Base-by-base conservation (phyloP, 192 early-diverging fungal species). In the Umbelopsis ramanniana region DNA sequence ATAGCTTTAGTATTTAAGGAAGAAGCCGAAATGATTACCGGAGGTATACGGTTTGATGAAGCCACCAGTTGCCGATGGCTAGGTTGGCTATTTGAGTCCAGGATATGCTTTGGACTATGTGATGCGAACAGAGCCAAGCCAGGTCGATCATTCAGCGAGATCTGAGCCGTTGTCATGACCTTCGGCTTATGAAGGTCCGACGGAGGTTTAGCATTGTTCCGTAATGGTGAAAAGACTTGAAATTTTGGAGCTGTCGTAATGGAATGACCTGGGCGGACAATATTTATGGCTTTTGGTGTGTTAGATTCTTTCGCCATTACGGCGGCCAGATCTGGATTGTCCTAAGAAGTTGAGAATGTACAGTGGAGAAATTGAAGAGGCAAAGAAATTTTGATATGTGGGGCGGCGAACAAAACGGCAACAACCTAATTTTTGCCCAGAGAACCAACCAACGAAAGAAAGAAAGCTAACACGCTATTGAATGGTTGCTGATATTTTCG, bases 251-350 rank as follows among this genome's bases (percentile, higher is more conserved):
- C 57, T 63, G 57, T 33, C 26, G 26, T 63, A 12, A 63, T 63
- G 17, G 57, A 63, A 29, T 29, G 57, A 0, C 29, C 33, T 63
- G 57, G 57, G 7, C 57, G 57, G 57, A 63, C 57, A 63, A 63
- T 63, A 35, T 63, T 63, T 17, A 63, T 63, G 19, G 57, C 57
- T 35, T 63, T 63, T 17, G 57, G 57, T 63, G 26, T 63, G 35
- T 35, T 63, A 29, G 57, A 63, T 63, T 63, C 57, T 37, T 63
- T 63, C 57, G 57, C 57, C 57, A 63, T 63, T 63, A 63, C 57
- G 57, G 57, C 57, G 57, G 35, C 26, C 24, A 63, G 57, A 63
- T 17, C 15, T 63, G 26, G 35, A 35, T 11, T 8, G 57, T 63
- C 6, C 33, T 63, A 37, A 37, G 57, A 37, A 63, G 33, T 29